Base-by-base conservation (phyloP, 2,329 filamentous ascomycete genomes). In the Pyricularia sp. region DNA sequence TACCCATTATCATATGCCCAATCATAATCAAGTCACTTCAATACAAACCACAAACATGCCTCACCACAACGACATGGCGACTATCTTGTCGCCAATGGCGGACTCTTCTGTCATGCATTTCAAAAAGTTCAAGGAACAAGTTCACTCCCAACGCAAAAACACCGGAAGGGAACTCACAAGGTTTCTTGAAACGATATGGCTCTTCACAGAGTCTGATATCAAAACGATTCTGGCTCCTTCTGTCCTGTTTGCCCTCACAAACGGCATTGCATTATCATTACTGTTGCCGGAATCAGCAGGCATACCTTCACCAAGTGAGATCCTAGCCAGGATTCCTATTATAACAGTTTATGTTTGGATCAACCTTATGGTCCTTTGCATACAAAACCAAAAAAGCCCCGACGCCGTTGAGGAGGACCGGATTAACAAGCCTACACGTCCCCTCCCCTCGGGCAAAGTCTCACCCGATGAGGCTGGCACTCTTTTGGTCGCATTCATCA, bases 381-480 rank as follows among this genome's bases (percentile, higher is more conserved):
- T 68, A 33, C 67, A 68, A 25, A 72, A 72, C 28, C 70, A 72
- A 50, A 68, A 67, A 4, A 42, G 42, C 20, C 70, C 69, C 2
- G 66, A 61, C 10, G 33, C 71, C 14, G 50, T 72, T 14, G 61
- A 68, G 31, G 71, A 72, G 33, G 71, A 72, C 58, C 50, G 65
- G 7, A 59, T 69, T 50, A 72, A 72, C 69, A 72, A 72, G 66
- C 71, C 71, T 1, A 69, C 67, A 66, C 70, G 71, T 9, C 69
- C 70, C 1, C 63, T 72, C 3, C 73, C 74, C 4, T 72, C 75
- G 5, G 73, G 74, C 2, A 72, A 73, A 1, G 71, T 80, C 12
- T 76, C 73, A 58, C 23, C 75, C 7, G 71, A 73, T 4, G 25
- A 74, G 36, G 70, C 76, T 0, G 70, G 69, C 26, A 63, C 61